phyloP scores from a whole-genome alignment of 2,329 filamentous ascomycete species.

The Hypomyces perniciosus region DNA sequence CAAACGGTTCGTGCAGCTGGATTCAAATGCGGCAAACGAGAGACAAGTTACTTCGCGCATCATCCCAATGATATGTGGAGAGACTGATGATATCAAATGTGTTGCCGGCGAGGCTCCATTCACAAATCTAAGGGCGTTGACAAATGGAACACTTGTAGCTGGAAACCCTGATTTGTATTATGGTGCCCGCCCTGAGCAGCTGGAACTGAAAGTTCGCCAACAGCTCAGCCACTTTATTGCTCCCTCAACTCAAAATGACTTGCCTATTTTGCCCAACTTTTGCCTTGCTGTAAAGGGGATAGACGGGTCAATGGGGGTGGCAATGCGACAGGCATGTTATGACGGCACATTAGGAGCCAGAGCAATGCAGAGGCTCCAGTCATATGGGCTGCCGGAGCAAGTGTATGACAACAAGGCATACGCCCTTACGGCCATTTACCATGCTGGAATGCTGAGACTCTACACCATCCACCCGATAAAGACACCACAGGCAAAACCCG shows the following conservation, averaged over 20 bases:
- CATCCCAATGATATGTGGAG: no score
- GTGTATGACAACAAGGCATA: constrained; percentile 33
- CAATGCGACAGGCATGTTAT: constrained; percentile 28
- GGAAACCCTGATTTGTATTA: constrained; percentile 31
- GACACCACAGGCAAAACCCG: constrained; percentile 17
- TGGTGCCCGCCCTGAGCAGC: constrained; percentile 25
- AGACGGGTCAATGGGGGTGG: constrained; percentile 22
- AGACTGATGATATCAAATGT: no score
- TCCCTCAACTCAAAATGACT: constrained; percentile 25
- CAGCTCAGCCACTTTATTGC: constrained; percentile 24
- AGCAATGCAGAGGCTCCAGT: constrained; percentile 30
- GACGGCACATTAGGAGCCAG: constrained; percentile 30
- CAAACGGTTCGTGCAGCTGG: no score
- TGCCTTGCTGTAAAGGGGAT: constrained; percentile 34
- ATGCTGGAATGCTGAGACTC: constrained; percentile 28
- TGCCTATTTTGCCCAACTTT: constrained; percentile 33
- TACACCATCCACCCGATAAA: constrained; percentile 30
- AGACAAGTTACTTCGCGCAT: no score
- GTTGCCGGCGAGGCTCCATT: no score
- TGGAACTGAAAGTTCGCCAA: constrained; percentile 21
- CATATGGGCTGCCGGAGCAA: constrained; percentile 24
- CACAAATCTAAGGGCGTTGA: no score
- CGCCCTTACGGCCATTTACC: constrained; percentile 32
- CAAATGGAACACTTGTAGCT: no score
- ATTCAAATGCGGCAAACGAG: no score